Conservation (phyloP, 352 stramenopile species). For the Plasmopara halstedii region DNA sequence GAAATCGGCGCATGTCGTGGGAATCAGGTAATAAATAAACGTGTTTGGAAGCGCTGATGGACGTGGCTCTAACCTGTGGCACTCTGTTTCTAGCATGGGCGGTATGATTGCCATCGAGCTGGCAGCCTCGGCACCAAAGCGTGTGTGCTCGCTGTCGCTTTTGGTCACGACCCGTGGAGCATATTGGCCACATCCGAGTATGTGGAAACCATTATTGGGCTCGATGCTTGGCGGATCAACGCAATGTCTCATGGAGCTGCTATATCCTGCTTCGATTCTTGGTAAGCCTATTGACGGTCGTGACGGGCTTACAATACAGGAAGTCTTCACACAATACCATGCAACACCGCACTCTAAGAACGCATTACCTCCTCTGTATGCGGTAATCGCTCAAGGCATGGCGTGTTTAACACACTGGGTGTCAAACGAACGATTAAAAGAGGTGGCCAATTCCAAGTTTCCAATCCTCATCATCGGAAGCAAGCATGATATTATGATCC, state of each 20-base stretch:
- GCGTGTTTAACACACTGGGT: conserved; percentile 47
- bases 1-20: conserved; percentile 29
- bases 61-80: too few relatives aligned
- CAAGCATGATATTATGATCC: conserved; percentile 41
- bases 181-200: conserved; percentile 17
- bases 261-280: conserved; percentile 21
- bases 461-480: conserved; percentile 43
- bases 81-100: conserved; percentile 24
- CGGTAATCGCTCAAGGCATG: conserved; percentile 33
- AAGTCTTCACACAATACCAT: conserved; percentile 31
- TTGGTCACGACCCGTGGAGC: conserved; percentile 27
- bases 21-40: conserved; percentile 21
- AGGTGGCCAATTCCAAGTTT: conserved; percentile 30
- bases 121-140: conserved; percentile 16
- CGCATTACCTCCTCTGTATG: conserved; percentile 18
- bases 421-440: conserved; percentile 34
- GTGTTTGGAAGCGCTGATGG: neutral
- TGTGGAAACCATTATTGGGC: conserved; percentile 25
- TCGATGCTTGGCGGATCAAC: conserved; percentile 18
- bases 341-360: conserved; percentile 15
- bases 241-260: conserved; percentile 21
- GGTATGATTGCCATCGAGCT: conserved; percentile 43
- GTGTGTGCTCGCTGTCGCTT: conserved; percentile 28
- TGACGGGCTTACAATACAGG: conserved; percentile 23
- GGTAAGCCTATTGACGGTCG: conserved; percentile 16